A percentile compares a stretch with the other conserved stretches of the same genome.
phyloP scores from a whole-genome alignment of 2,329 filamentous ascomycete species.

The Epicoccum sorghinum region DNA sequence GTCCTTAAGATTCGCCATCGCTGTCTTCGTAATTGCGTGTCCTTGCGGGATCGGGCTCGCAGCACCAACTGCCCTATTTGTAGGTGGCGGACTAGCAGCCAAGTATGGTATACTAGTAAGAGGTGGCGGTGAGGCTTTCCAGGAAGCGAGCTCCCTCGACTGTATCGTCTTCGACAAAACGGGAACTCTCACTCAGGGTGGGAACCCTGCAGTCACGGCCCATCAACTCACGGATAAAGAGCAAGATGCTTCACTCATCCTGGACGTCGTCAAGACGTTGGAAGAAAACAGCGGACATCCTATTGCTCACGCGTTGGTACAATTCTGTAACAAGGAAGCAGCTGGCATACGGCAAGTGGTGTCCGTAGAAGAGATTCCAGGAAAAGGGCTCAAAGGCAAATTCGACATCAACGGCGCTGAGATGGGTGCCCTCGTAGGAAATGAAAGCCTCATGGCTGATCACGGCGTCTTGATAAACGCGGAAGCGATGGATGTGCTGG shows the following conservation, averaged over 20 bases:
- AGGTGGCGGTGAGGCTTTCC: slow-evolving; percentile 83
- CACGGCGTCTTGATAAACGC: slow-evolving; percentile 40
- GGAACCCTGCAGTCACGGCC: slow-evolving; percentile 72
- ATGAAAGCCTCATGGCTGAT: slow-evolving; percentile 69
- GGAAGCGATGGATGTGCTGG: slow-evolving; percentile 28
- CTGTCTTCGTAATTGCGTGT: slow-evolving; percentile 86
- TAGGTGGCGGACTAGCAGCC: slow-evolving; percentile 79
- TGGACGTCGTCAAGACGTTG: slow-evolving; percentile 64
- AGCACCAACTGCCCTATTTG: slow-evolving; percentile 84
- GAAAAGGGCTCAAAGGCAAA: slow-evolving; percentile 70
- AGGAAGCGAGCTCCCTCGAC: slow-evolving; percentile 79
- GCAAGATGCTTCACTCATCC: slow-evolving; percentile 46
- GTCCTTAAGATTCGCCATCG: slow-evolving; percentile 81
- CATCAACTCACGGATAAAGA: slow-evolving; percentile 48
- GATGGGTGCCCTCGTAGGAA: slow-evolving; percentile 67
- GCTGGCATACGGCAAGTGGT: slow-evolving; percentile 28
- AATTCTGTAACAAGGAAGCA: slow-evolving; percentile 58
- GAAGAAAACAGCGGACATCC: slow-evolving; percentile 79
- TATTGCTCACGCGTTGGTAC: slow-evolving; percentile 71
- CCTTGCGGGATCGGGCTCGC: slow-evolving; percentile 84
- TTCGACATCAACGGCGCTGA: slow-evolving; percentile 49
- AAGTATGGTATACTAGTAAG: slow-evolving; percentile 81
- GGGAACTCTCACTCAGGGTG: slow-evolving; percentile 76
- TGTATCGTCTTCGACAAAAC: slow-evolving; percentile 90
- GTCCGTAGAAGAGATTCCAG: slow-evolving; percentile 69